Base-by-base conservation (phyloP, 305 asterid species). In the Striga hermonthica region DNA sequence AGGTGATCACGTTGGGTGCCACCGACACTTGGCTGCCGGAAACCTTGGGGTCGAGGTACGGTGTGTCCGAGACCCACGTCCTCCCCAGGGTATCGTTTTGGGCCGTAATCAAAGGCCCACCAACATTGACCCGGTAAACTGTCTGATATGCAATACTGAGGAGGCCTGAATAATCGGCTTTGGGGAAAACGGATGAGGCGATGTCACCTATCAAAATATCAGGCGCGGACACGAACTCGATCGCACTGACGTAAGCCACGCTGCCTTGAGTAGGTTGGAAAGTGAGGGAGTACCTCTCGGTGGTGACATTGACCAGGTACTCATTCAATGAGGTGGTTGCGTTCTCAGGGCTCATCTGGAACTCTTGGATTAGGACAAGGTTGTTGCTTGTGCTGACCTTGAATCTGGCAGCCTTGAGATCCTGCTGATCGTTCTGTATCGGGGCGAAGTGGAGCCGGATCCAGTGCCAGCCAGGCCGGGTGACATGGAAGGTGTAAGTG, bases 381-480 rank as follows among this genome's bases (percentile, higher is more conserved):
- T 49, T 31, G 15, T 77, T 79, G 81, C 73, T 73, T 0, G 97
- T 85, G 1, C 31, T 60, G 4, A 88, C 99, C 56, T 75, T 68
- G 55, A 93, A 90, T 9, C 71, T 78, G 1, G 91, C 86, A 14
- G 62, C 56, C 6, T 81, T 78, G 14, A 93, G 56, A 57, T 93
- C 83, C 59, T 71, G 72, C 7, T 78, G 80, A 34, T 44, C 64
- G 74, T 69, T 79, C 15, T 68, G 71, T 1, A 88, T 15, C 0
- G 95, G 91, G 0, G 83, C 80, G 36, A 93, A 93, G 61, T 93
- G 91, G 54, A 93, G 87, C 9, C 99, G 82, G 36, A 90, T 74
- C 97, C 96, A 93, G 58, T 93, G 99, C 86, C 87, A 93, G 0
- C 99, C 99, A 22, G 96, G 90, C 22, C 84, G 75, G 41, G 74